phyloP scores from a whole-genome alignment of 2,329 filamentous ascomycete species.

The Fusarium buxicola region DNA sequence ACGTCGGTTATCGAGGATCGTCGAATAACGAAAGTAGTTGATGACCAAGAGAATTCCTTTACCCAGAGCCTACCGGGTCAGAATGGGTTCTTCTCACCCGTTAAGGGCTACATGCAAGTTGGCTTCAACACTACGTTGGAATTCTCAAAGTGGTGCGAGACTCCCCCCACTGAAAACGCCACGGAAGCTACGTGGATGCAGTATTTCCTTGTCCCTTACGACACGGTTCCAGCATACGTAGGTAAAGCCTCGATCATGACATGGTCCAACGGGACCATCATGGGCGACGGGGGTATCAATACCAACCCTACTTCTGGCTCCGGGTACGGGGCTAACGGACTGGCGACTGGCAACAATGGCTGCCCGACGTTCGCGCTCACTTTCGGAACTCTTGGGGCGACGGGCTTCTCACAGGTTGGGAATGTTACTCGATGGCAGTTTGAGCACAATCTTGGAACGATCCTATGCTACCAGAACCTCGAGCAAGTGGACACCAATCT shows the following conservation, averaged over 20 bases:
- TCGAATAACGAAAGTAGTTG: slow-evolving; percentile 13
- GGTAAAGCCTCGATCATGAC: slow-evolving; percentile 39
- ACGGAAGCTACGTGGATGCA: slow-evolving; percentile 31
- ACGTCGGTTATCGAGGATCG: slow-evolving; percentile 23
- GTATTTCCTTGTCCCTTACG: slow-evolving; percentile 35
- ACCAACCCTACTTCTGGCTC: slow-evolving; percentile 30
- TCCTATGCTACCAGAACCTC: slow-evolving; percentile 42
- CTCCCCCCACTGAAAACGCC: slow-evolving; percentile 19
- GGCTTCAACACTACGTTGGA: slow-evolving; percentile 39
- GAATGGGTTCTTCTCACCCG: slow-evolving; percentile 8
- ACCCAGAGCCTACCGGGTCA: slow-evolving; percentile 15
- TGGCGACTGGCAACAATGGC: slow-evolving; percentile 19
- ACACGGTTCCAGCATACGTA: slow-evolving; percentile 26
- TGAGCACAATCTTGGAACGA: slow-evolving; percentile 36
- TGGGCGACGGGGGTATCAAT: slow-evolving; percentile 37
- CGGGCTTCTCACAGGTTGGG: slow-evolving; percentile 1
- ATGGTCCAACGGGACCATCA: slow-evolving; percentile 25
- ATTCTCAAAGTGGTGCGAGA: slow-evolving; percentile 35
- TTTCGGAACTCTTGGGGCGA: slow-evolving; percentile 21
- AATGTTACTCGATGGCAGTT: slow-evolving; percentile 27
- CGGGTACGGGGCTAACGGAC: slow-evolving; percentile 17
- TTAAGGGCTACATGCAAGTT: slow-evolving; percentile 16
- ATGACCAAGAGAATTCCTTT: slow-evolving; percentile 3
- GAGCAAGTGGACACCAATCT: slow-evolving; percentile 39
- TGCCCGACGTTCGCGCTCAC: slow-evolving; percentile 35